These are phyloP conservation scores for Lobosporangium transversale DNA, from an alignment of 192 early-diverging fungal species.

Conservation along the genomic window DNA sequence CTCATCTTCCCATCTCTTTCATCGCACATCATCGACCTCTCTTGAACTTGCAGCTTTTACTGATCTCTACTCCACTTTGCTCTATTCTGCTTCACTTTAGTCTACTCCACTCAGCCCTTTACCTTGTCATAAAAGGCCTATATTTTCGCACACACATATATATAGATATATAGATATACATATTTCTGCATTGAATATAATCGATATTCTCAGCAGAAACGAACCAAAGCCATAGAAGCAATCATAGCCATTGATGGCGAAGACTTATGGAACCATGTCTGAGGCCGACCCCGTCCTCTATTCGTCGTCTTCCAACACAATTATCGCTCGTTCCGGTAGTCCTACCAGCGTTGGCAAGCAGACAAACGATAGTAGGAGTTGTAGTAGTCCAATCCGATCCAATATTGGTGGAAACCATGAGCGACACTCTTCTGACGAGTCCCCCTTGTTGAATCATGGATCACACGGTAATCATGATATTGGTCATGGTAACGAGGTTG, in stretches of 20 bases:
- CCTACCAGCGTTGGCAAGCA: not conserved
- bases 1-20: no score
- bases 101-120: no score
- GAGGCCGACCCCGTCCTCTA: conserved; percentile 16
- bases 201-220: no score
- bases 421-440: conserved; percentile 31
- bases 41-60: no score
- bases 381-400: not conserved
- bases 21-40: no score
- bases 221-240: no score
- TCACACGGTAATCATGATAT: conserved; percentile 34
- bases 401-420: not conserved
- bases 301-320: conserved; percentile 12
- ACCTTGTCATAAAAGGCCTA: no score
- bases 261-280: conserved; percentile 36
- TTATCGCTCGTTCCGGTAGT: not conserved
- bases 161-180: no score
- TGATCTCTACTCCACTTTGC: no score
- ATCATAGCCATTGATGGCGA: conserved; percentile 19
- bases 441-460: conserved; percentile 46
- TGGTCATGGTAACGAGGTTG: conserved; percentile 46
- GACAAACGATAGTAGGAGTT: not conserved
- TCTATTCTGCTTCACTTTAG: no score
- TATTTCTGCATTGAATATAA: no score
- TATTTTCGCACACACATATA: no score